phyloP scores from a whole-genome alignment of 306 rosid species.

The Arachis stenosperma region DNA sequence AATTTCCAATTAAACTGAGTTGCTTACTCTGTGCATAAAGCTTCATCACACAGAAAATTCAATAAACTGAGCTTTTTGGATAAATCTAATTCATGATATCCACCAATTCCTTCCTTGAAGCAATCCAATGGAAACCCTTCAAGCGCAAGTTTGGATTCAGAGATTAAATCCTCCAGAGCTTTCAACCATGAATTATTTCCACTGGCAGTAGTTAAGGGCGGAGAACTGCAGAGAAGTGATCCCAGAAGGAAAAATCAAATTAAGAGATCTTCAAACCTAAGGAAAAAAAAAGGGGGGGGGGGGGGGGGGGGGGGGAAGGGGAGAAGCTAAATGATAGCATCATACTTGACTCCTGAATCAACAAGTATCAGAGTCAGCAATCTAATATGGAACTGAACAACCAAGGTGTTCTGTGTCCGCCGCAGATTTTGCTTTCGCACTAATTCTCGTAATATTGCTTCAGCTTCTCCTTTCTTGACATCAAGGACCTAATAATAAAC shows the following conservation, averaged over 20 bases:
- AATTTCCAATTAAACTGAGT: not conserved
- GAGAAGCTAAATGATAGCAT: not conserved
- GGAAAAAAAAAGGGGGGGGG: not conserved
- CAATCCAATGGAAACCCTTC: constrained; percentile 41
- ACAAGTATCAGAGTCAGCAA: constrained; percentile 33
- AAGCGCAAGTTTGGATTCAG: constrained; percentile 29
- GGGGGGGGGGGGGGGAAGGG: no score
- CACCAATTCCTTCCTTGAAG: constrained; percentile 27
- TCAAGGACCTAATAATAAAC: constrained; percentile 38
- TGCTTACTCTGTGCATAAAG: constrained; percentile 46
- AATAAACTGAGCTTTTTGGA: constrained; percentile 41
- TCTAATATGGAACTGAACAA: constrained; percentile 40
- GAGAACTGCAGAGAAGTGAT: constrained; percentile 34
- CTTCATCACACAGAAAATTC: constrained; percentile 53
- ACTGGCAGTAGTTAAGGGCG: constrained; percentile 22
- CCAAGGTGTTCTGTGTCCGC: constrained; percentile 20
- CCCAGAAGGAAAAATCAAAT: constrained; percentile 5
- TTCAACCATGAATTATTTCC: constrained; percentile 47
- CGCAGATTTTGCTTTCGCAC: constrained; percentile 24
- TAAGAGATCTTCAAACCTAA: not conserved
- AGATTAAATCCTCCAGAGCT: constrained; percentile 33
- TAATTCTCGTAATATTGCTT: constrained; percentile 41
- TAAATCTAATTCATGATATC: constrained; percentile 38
- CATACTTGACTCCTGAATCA: constrained; percentile 42
- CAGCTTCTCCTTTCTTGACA: constrained; percentile 47